Percentiles rank a stretch among this genome's conserved stretches.
Conservation (phyloP, 805 yeast genomes). For the Debaryomyces hansenii region DNA sequence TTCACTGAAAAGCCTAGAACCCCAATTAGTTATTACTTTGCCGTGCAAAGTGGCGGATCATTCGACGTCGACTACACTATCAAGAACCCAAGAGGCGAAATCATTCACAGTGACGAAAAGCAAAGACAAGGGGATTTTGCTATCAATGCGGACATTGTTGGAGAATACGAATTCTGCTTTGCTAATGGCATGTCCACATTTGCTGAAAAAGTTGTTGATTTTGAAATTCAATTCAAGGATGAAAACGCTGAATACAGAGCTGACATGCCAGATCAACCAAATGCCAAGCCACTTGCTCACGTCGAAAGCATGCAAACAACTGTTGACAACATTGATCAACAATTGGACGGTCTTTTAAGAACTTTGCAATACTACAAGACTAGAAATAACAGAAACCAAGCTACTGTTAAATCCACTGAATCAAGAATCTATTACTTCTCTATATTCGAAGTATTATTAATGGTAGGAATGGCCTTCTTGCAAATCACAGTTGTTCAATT, state of each 20-base stretch:
- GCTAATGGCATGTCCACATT: slow-evolving; percentile 76
- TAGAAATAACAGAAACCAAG: slow-evolving; percentile 88
- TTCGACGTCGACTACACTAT: slow-evolving; percentile 76
- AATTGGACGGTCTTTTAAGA: slow-evolving; percentile 55
- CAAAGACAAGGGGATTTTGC: slow-evolving; percentile 80
- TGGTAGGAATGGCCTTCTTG: slow-evolving; percentile 71
- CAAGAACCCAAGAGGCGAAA: slow-evolving; percentile 55
- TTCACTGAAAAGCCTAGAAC: slow-evolving; percentile 60
- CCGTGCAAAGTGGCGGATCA: slow-evolving; percentile 79
- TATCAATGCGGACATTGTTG: slow-evolving; percentile 61
- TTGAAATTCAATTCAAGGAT: slow-evolving; percentile 63
- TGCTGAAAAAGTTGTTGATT: slow-evolving; percentile 81
- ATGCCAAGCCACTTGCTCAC: slow-evolving; percentile 49
- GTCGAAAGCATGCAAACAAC: slow-evolving; percentile 54
- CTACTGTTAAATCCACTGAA: slow-evolving; percentile 79
- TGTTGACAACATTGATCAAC: slow-evolving; percentile 58
- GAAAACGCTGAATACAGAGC: slow-evolving; percentile 48
- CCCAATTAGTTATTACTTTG: slow-evolving; percentile 73
- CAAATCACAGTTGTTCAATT: slow-evolving; percentile 70
- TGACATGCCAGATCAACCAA: slow-evolving; percentile 54
- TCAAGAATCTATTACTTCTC: slow-evolving; percentile 77
- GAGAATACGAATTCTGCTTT: slow-evolving; percentile 90
- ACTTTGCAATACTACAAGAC: slow-evolving; percentile 81
- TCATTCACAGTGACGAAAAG: slow-evolving; percentile 54
- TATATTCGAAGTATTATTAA: slow-evolving; percentile 64